Evolutionary conservation across 345 rosid species (phyloP).

Genomic region (Firmiana major): DNA sequence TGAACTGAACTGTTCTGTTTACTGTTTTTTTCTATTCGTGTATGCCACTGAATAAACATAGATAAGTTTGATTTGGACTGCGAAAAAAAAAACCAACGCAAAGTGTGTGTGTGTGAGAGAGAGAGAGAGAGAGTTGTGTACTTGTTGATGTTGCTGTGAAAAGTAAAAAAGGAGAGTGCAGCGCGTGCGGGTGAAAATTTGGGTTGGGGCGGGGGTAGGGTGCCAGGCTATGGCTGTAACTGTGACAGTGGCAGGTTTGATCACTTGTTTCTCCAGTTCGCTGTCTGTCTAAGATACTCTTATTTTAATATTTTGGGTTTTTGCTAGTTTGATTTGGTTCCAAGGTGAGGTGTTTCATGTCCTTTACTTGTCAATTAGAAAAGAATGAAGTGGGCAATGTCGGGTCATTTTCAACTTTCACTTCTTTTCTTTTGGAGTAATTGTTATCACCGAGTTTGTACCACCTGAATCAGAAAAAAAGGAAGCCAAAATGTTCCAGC

Average conservation of each 20-base stretch:
- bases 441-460: not conserved
- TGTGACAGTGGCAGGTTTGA: constrained; percentile 10
- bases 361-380: too few relatives aligned
- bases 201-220: not conserved
- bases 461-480: not conserved
- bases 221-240: constrained; percentile 10
- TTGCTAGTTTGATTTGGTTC: not conserved
- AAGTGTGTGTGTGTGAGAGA: not conserved
- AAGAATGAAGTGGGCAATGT: not conserved
- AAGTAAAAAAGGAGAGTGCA: constrained; percentile 7
- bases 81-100: not conserved
- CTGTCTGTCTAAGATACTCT: constrained; percentile 4
- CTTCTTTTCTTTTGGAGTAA: not conserved
- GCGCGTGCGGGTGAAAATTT: constrained; percentile 43
- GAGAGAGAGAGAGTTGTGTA: not conserved
- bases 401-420: constrained; percentile 2
- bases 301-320: not conserved
- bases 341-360: too few relatives aligned
- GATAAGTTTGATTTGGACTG: not conserved
- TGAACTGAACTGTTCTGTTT: constrained; percentile 14
- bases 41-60: constrained; percentile 4
- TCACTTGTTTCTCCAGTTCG: not conserved
- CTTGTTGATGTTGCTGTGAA: not conserved
- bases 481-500: not conserved
- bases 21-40: not conserved